Base-by-base conservation (phyloP, 192 early-diverging fungal species). In the Dissophora ornata region DNA sequence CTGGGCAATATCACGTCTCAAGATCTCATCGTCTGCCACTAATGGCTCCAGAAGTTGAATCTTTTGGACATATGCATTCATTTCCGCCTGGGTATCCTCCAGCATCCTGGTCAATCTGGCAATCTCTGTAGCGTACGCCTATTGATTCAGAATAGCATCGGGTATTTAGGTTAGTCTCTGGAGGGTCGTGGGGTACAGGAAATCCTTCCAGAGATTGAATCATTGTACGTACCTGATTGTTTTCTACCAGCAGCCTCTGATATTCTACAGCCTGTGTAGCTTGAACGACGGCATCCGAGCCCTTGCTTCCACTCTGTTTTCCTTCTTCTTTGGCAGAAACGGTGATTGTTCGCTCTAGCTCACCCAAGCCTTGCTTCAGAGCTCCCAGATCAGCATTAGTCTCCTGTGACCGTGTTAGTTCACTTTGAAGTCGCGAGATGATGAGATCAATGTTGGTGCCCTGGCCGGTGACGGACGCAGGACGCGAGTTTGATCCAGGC, bases 1-100 rank as follows among this genome's bases (percentile, higher is more conserved):
- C 46, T 77, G 73, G 7, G 73, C 65, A 18, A 77, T 45, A 22
- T 77, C 64, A 9, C 63, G 52, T 19, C 65, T 59, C 56, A 77
- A 28, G 16, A 77, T 67, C 34, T 77, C 73, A 28, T 77, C 73
- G 53, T 77, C 58, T n/a, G 64, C 44, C 25, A 77, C 64, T 33
- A 77, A 46, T 6, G 73, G 73, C 26, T 77, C 73, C 46, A 77
- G 7, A 2, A 77, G 34, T 2, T 62, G 50, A 22, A 57, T 77
- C 40, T 77, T 77, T 77, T 77, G 73, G 51, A 77, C 44, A 19
- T 67, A 77, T 1, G 73, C 73, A 16, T 66, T 57, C 46, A 77
- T 19, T 18, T 67, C 64, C 33, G 64, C 51, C 40, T 77, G 64
- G 5, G 73, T 67, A 16, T 67, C 73, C 19, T 55, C 59, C 19